These are phyloP conservation scores for Penicillium sclerotiorum DNA, from an alignment of 2,329 filamentous ascomycete species.

Conservation along the genomic window DNA sequence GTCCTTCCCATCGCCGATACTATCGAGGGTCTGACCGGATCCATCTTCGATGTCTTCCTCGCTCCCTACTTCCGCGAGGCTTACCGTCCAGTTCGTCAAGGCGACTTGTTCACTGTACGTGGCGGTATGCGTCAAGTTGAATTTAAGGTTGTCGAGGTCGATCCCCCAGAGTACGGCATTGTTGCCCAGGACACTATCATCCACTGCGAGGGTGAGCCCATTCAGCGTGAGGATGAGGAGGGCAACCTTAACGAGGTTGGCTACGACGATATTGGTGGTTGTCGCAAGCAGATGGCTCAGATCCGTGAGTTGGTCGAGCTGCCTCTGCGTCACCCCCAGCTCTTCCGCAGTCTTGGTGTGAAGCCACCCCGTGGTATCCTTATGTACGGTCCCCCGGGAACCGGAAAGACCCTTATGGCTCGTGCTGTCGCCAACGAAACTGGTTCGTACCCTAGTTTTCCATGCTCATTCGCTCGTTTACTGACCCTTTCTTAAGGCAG, in stretches of 20 bases:
- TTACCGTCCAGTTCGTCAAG: slow-evolving; percentile 94
- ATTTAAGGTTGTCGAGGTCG: slow-evolving; percentile 99
- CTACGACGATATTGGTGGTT: slow-evolving; percentile 98
- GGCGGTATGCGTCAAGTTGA: slow-evolving; percentile 99
- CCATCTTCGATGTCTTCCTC: slow-evolving; percentile 98
- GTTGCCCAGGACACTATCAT: slow-evolving; percentile 99
- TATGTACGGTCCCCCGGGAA: slow-evolving; percentile 95
- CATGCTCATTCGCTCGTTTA: neutral
- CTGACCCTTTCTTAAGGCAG: slow-evolving; percentile 54
- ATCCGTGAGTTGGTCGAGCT: slow-evolving; percentile 98
- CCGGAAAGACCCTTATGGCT: slow-evolving; percentile 99
- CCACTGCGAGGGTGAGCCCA: slow-evolving; percentile 95
- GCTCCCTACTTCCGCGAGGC: slow-evolving; percentile 99
- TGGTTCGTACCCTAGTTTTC: slow-evolving; percentile 35
- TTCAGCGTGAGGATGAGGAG: slow-evolving; percentile 98
- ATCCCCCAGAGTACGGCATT: slow-evolving; percentile 97
- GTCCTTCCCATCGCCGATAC: slow-evolving; percentile 98
- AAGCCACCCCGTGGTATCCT: slow-evolving; percentile 98
- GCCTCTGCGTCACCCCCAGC: slow-evolving; percentile 91
- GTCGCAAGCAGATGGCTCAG: slow-evolving; percentile 99
- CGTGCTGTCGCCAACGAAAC: slow-evolving; percentile 98
- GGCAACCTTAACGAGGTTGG: slow-evolving; percentile 99
- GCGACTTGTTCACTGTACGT: slow-evolving; percentile 94
- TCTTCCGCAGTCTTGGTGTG: slow-evolving; percentile 99
- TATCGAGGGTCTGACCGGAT: slow-evolving; percentile 95